Evolutionary conservation across 2,329 filamentous ascomycete genomes (phyloP), one percentile per base, ranked within the genome.

Genomic region (Colletotrichum coccodes): DNA sequence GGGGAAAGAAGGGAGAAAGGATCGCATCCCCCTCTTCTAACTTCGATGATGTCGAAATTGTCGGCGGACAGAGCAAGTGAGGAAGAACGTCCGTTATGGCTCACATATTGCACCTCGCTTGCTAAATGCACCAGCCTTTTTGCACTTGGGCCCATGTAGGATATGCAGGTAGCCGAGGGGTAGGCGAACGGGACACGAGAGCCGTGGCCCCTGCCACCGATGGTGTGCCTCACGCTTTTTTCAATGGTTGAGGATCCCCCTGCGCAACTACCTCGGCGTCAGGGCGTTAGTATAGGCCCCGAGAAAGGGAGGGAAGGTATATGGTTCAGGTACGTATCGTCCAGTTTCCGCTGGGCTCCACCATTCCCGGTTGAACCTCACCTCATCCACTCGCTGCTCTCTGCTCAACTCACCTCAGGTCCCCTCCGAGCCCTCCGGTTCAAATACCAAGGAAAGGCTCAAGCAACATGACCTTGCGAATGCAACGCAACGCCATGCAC

Each of bases 101-200:
- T 52, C 30, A n/a, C 30, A 16, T 14, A 34, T 9, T 16, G 11
- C 30, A 53, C 30, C n/a, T 53, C n/a, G 28, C 60, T 54, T 34
- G 34, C 14, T 54, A 11, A 18, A 23, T 46, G 30, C n/a, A 36
- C 28, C 56, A 34, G n/a, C 2, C 18, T 7, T 23, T 34, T 46
- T 58, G 42, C 26, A 49, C 18, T 7, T 64, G 18, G 28, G 32
- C 56, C 63, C 63, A 61, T 26, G 47, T 26, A 49, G 54, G 46
- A 58, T 36, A 42, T 42, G 61, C 40, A 65, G 34, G 36, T 59
- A 65, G 47, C 65, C 65, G 65, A 60, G 56, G 16, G 21, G 32
- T 49, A 68, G 65, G 65, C 61, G 61, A 68, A n/a, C 65, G 61
- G 65, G 54, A 65, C 30, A 32, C 30, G 36, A 40, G 38, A 65